Evolutionary conservation across 371 early-diverging fungal species (phyloP), one percentile per base, ranked within the genome.

Genomic region (Circinella minor): DNA sequence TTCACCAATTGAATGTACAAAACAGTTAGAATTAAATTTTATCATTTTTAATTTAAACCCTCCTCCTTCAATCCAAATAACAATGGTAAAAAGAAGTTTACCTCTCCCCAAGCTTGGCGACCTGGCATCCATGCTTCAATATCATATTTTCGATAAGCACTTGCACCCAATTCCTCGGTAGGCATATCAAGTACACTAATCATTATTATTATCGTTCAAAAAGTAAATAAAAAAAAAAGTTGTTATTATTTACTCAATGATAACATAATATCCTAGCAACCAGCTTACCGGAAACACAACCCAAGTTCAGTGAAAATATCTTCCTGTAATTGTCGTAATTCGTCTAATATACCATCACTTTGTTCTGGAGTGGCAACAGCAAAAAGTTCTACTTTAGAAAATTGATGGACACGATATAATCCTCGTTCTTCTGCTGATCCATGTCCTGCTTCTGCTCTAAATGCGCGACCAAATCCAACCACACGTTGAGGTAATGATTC

Each of bases 51-150:
- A 27, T 27, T 27, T 27, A 27, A 27, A 27, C 27, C 27, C 2
- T 27, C 27, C 27, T 27, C 27, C 27, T 27, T 27, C 27, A 27
- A 27, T 0, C 27, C 2, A 51, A 51, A 51, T 15, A n/a, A n/a
- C 57, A 37, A 27, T 27, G 2, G 27, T 27, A 27, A 2, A 17
- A 37, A 46, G 15, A 15, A 39, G 1, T 17, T 71, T 78, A 91
- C 90, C 83, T 98, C 98, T 36, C 98, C 98, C 96, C 96, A 98
- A 15, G 72, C 72, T 46, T 85, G 81, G 48, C 93, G 82, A 3
- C 96, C 96, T 1, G 97, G 97, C 93, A 98, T 93, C 95, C 96
- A 96, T 8, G 96, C 96, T 77, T 98, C 98, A 71, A 98, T 94
- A 69, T 98, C 97, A 72, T 90, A 94, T 71, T 98, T 98, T 47